Base-by-base conservation (phyloP, 192 early-diverging fungal genomes). In the Coemansia sp. region DNA sequence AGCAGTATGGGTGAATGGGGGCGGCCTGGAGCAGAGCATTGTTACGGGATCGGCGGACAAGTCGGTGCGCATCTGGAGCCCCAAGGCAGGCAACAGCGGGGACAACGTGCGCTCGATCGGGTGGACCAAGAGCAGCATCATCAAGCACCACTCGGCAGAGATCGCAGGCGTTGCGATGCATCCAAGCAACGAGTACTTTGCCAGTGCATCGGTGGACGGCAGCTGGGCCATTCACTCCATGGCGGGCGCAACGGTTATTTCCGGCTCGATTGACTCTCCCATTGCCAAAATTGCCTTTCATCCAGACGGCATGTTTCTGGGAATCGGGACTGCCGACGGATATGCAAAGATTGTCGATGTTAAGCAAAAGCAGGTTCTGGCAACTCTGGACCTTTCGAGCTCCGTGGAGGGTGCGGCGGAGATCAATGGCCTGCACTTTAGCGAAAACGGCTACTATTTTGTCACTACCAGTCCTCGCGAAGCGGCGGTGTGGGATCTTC, bases 381-480 rank as follows among this genome's bases (percentile, higher is more conserved):
- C 49, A 51, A 84, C 64, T 34, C 66, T 67, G 11, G 69, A 69
- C 37, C 52, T 50, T n/a, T 44, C 53, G n/a, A 58, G 37, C 31
- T 32, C 38, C 1, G 53, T 64, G 14, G 67, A 66, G 18, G 36
- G 14, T 20, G 65, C 41, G 4, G 16, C 54, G 4, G 40, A 5
- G 9, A 78, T 92, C 57, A 84, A 78, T 40, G 82, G 87, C 16
- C 67, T 98, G 62, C 70, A 88, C 11, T 96, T 98, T 62, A 88
- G 87, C 43, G 94, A 96, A 53, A 96, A 96, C 69, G 96, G 96
- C 34, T 98, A 96, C 69, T 80, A 90, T 60, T 82, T 98, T 60
- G 93, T 89, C 11, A 88, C 93, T 20, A 80, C 85, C 0, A 82
- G 85, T 50, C 83, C 83, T 36, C 72, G 82, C n/a, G 55, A 85